Evolutionary conservation across 495 filamentous ascomycete species (phyloP), one percentile per base, ranked within the genome.

Genomic region (Acidiella bohemica): DNA sequence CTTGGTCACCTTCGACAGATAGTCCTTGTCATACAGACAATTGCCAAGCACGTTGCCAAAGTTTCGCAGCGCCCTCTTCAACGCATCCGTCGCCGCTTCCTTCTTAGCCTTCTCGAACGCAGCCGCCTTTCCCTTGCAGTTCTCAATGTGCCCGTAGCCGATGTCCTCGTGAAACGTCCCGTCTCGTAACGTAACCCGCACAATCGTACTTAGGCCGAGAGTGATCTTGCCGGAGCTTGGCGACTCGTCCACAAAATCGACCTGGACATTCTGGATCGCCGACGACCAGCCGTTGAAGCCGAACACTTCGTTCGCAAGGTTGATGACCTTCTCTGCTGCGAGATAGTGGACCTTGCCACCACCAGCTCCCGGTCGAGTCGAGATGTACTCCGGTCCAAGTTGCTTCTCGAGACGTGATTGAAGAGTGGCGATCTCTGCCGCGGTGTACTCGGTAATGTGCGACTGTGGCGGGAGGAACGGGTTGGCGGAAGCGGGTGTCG

Each of bases 211-310:
- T 29, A 96, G 53, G 0, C 88, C 92, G 35, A 95, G 58, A 41
- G 66, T 83, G 44, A 90, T 71, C 60, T 76, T 93, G 12, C 80
- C 71, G 17, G 60, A 74, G 45, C 62, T 59, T 41, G 61, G 62
- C 34, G 59, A 67, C 50, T 81, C 75, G 44, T 83, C 79, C 19
- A 92, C 84, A 60, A 85, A 96, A 57, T 97, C 90, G 35, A 95
- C 78, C 53, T 87, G 77, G 13, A 93, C 77, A 47, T 85, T 79
- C 54, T 81, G 78, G 36, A 99, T 92, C 31, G 75, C 72, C 39
- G 81, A 90, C 10, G 83, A 92, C 90, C 90, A 99, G 31, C 90
- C 90, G 61, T 96, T 95, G 66, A 99, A 99, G 7, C 90, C 90
- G 61, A 99, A 95, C 3, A 96, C 81, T 51, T 99, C 85, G 53